These are phyloP conservation scores for Passiflora organensis DNA, from an alignment of 345 rosid species.

Conservation along the genomic window DNA sequence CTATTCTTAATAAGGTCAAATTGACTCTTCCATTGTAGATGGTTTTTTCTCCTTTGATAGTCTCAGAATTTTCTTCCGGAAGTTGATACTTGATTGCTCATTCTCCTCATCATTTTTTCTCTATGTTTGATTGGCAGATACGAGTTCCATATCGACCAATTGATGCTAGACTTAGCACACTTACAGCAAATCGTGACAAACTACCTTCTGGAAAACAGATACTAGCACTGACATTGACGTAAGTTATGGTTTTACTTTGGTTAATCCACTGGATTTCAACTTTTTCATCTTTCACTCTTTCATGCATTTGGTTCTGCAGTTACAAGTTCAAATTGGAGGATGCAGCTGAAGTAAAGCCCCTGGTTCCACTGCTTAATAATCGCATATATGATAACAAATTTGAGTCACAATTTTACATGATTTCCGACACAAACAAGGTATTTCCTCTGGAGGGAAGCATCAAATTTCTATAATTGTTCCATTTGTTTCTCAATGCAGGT, in stretches of 20 bases:
- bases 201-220: constrained; percentile 91
- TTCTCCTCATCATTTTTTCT: neutral
- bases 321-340: constrained; percentile 94
- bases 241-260: constrained; percentile 24
- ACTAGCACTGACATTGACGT: constrained; percentile 83
- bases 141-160: constrained; percentile 80
- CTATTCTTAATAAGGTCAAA: constrained; percentile 73
- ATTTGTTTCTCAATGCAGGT: neutral
- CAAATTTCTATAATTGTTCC: too few species aligned
- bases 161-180: constrained; percentile 67
- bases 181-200: constrained; percentile 66
- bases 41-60: neutral
- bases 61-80: neutral
- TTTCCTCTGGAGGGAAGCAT: neutral
- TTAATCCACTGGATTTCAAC: constrained; percentile 6
- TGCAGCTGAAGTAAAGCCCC: constrained; percentile 81
- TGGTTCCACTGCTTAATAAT: constrained; percentile 80
- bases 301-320: constrained; percentile 38
- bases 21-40: neutral
- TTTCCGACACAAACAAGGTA: constrained; percentile 94
- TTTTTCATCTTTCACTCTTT: constrained; percentile 1
- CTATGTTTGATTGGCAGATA: constrained; percentile 39
- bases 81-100: constrained; percentile 14
- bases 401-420: constrained; percentile 94
- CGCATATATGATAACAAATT: constrained; percentile 95